Base-by-base conservation (phyloP, 2,329 filamentous ascomycete genomes). In the Onygena corvina region DNA sequence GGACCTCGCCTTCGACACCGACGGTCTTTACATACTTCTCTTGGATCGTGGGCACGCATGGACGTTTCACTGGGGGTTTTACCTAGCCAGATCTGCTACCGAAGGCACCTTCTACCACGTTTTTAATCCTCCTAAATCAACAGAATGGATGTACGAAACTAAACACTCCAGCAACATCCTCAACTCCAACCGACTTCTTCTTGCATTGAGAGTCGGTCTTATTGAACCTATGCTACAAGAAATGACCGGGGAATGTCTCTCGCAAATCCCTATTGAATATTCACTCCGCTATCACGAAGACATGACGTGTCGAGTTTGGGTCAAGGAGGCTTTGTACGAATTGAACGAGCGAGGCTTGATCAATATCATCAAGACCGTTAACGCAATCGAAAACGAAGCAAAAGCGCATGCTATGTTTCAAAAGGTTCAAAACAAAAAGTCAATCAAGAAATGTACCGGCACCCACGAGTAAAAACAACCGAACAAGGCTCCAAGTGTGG, bases 401-500 rank as follows among this genome's bases (percentile, higher is more conserved):
- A n/a, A n/a, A n/a, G n/a, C n/a, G n/a, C n/a, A n/a, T n/a, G n/a
- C n/a, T n/a, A n/a, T n/a, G n/a, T n/a, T n/a, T n/a, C n/a, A n/a
- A n/a, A n/a, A n/a, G n/a, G n/a, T n/a, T n/a, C n/a, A n/a, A n/a
- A n/a, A n/a, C n/a, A n/a, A n/a, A n/a, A n/a, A n/a, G n/a, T n/a
- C n/a, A n/a, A n/a, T n/a, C n/a, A n/a, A n/a, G n/a, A n/a, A n/a
- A n/a, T n/a, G n/a, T n/a, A n/a, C n/a, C n/a, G 30, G 30, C n/a
- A 31, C 7, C 30, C 30, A 31, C n/a, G n/a, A n/a, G n/a, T n/a
- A n/a, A n/a, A n/a, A n/a, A n/a, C n/a, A n/a, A n/a, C n/a, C n/a
- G n/a, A n/a, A n/a, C n/a, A n/a, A n/a, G 77, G 77, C 0, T 77
- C 70, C 50, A 76, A 69, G 58, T 80, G 76, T 0, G 78, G 78